Evolutionary conservation across 345 rosid genomes (phyloP), one percentile per base, ranked within the genome.

Genomic region (Mangifera indica): DNA sequence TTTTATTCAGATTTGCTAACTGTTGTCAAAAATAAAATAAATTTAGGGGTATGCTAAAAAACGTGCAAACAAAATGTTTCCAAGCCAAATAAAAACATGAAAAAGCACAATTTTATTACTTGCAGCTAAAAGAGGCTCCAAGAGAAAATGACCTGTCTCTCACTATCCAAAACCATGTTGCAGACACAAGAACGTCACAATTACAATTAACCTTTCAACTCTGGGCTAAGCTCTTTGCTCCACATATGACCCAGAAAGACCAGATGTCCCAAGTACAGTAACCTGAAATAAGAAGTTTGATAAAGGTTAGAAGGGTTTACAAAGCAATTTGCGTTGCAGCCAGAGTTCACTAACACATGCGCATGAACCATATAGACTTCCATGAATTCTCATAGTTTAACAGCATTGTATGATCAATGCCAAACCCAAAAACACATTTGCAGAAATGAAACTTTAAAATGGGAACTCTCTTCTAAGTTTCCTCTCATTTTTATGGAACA

Each of bases 231-330:
- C 85, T 78, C 97, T 88, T 63, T 89, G 93, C 73, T 95, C 98
- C 71, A 95, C 86, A 68, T 92, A 92, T 9, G 98, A 91, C 37
- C 99, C 96, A 42, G 96, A 86, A 73, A 95, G 89, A 66, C 98
- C 97, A 37, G 98, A 92, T 62, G 98, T 92, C 70, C 91, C 93
- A n/a, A n/a, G n/a, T n/a, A n/a, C n/a, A n/a, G n/a, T n/a, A n/a
- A n/a, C n/a, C n/a, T n/a, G n/a, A n/a, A n/a, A n/a, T 75, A 85
- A 17, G 55, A 49, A 73, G 10, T 45, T 57, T 24, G 25, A 44
- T 17, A 56, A 58, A 1, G 0, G 26, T 2, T 15, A 69, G 26
- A 59, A n/a, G 59, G 29, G 22, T 22, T 37, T 8, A 29, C 3
- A 29, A 37, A 49, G 21, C 9, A 13, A 21, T 2, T n/a, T 8